phyloP scores from a whole-genome alignment of 2,329 filamentous ascomycete species.

The Zymoseptoria crescenta region DNA sequence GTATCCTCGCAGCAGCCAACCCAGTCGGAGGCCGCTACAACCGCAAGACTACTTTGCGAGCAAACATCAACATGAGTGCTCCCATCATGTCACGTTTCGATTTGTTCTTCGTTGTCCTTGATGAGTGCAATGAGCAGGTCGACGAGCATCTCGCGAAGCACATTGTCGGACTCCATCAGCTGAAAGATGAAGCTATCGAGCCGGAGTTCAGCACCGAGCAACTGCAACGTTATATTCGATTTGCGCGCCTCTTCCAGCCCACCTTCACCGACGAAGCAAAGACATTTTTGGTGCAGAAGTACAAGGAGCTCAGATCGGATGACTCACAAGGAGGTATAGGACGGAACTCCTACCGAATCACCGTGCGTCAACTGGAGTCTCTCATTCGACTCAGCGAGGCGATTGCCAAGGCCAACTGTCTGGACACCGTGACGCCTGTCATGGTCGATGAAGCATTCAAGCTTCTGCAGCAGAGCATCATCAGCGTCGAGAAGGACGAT shows the following conservation, averaged over 20 bases:
- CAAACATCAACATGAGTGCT: conserved; percentile 97
- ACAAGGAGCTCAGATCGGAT: conserved; percentile 89
- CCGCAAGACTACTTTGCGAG: conserved; percentile 82
- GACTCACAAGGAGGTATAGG: conserved; percentile 92
- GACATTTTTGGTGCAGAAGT: conserved; percentile 76
- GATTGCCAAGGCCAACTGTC: conserved; percentile 97
- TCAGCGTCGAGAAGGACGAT: conserved; percentile 95
- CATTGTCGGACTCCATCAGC: conserved; percentile 88
- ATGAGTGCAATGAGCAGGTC: conserved; percentile 88
- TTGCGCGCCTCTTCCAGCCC: conserved; percentile 87
- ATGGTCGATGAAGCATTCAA: conserved; percentile 93
- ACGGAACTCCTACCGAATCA: conserved; percentile 94
- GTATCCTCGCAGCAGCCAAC: conserved; percentile 92
- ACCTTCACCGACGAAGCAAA: conserved; percentile 86
- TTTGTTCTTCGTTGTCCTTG: conserved; percentile 93
- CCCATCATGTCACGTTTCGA: conserved; percentile 99
- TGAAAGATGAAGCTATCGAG: conserved; percentile 82
- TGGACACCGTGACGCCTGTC: conserved; percentile 73
- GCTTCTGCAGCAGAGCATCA: conserved; percentile 86
- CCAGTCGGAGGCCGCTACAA: conserved; percentile 96
- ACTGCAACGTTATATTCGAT: conserved; percentile 92
- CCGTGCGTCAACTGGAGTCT: conserved; percentile 88
- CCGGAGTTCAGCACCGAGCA: conserved; percentile 96
- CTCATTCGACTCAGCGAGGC: conserved; percentile 93
- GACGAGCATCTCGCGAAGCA: conserved; percentile 89